phyloP scores from a whole-genome alignment of 192 early-diverging fungal species.

The Backusella circina region DNA sequence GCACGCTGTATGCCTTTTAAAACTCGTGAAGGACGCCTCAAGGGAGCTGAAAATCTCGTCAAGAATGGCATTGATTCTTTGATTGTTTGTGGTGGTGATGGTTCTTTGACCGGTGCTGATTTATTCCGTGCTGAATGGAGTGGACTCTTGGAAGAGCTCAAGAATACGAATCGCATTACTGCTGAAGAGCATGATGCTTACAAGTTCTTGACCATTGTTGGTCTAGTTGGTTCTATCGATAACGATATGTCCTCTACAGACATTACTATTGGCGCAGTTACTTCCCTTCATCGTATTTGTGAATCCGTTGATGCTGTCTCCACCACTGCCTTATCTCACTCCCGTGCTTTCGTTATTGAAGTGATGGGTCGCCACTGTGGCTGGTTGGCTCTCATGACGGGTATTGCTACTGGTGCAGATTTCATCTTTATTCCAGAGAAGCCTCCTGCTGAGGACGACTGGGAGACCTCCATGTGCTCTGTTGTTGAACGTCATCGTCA shows the following conservation, averaged over 20 bases:
- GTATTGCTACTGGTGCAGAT: conserved; percentile 87
- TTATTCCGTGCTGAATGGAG: conserved; percentile 89
- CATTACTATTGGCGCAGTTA: conserved; percentile 95
- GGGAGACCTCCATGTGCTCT: conserved; percentile 88
- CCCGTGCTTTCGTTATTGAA: conserved; percentile 95
- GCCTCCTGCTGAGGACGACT: conserved; percentile 82
- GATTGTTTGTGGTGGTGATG: conserved; percentile 95
- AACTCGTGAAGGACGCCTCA: conserved; percentile 80
- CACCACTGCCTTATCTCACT: conserved; percentile 90
- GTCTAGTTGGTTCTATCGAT: conserved; percentile 96
- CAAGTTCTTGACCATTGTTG: conserved; percentile 86
- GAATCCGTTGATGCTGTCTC: conserved; percentile 92
- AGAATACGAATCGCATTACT: conserved; percentile 56
- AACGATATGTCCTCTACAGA: conserved; percentile 90
- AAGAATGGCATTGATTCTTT: conserved; percentile 93
- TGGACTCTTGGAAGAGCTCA: conserved; percentile 73
- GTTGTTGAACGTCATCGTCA: conserved; percentile 54
- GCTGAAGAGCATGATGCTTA: conserved; percentile 57
- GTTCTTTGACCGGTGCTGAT: conserved; percentile 95
- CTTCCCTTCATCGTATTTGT: conserved; percentile 92
- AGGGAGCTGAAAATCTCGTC: conserved; percentile 81
- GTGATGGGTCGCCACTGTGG: conserved; percentile 99
- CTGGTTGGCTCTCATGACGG: conserved; percentile 89
- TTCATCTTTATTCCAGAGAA: conserved; percentile 95
- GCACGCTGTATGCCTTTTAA: conserved; percentile 88